Evolutionary conservation across 2,329 filamentous ascomycete genomes (phyloP).

Genomic region (Didymella arachidicola): DNA sequence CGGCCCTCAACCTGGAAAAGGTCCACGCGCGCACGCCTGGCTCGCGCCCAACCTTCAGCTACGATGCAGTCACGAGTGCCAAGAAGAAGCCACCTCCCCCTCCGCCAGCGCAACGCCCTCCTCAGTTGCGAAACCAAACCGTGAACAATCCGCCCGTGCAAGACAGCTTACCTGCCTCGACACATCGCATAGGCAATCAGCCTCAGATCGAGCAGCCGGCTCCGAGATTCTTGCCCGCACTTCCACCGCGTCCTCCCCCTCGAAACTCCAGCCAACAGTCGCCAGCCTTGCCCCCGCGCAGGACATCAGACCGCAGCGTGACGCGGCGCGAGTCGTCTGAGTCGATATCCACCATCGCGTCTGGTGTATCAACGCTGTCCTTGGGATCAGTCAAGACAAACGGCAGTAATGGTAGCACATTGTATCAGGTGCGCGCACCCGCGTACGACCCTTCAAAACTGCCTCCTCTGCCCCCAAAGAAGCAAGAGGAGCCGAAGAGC

Average conservation of each 20-base stretch:
- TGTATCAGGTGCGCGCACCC: constrained; percentile 60
- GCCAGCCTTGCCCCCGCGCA: constrained; percentile 56
- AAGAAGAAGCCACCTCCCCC: constrained; percentile 51
- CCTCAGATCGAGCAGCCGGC: constrained; percentile 35
- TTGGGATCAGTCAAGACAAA: constrained; percentile 57
- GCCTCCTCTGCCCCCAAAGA: constrained; percentile 63
- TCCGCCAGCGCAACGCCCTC: constrained; percentile 49
- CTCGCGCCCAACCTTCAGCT: constrained; percentile 46
- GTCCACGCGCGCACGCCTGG: constrained; percentile 51
- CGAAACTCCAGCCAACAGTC: constrained; percentile 54
- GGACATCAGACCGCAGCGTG: constrained; percentile 52
- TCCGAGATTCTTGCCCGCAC: constrained; percentile 39
- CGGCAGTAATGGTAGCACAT: constrained; percentile 41
- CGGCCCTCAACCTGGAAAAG: constrained; percentile 57
- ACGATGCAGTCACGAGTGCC: constrained; percentile 41
- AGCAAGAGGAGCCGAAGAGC: constrained; percentile 50
- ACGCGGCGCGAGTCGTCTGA: constrained; percentile 52
- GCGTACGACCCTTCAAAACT: constrained; percentile 64
- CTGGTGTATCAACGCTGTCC: constrained; percentile 58
- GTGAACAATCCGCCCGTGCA: constrained; percentile 53
- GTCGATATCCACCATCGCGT: constrained; percentile 61
- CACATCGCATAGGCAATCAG: constrained; percentile 50
- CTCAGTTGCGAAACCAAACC: constrained; percentile 45
- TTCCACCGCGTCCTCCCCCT: constrained; percentile 56
- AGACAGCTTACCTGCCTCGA: constrained; percentile 46